A percentile compares a stretch with the other conserved stretches of the same genome.
phyloP scores from a whole-genome alignment of 306 rosid genomes.

The Inga laurina region DNA sequence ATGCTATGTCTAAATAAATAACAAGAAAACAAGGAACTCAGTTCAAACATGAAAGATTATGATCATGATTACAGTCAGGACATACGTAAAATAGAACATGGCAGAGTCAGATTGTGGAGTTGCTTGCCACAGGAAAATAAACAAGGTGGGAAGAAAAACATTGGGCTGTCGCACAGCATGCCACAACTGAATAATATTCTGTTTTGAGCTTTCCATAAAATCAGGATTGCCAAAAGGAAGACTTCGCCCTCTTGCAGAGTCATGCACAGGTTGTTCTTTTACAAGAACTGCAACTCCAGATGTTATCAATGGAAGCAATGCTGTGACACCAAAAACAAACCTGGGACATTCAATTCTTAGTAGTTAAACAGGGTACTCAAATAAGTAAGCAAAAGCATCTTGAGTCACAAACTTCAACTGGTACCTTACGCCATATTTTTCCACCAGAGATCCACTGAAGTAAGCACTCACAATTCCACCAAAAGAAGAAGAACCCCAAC shows the following conservation, averaged over 20 bases:
- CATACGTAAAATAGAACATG: constrained; percentile 93
- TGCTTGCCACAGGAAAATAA: constrained; percentile 98
- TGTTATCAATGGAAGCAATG: constrained; percentile 85
- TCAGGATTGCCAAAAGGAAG: constrained; percentile 41
- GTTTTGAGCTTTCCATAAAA: constrained; percentile 72
- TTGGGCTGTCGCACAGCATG: constrained; percentile 70
- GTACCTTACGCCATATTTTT: constrained; percentile 89
- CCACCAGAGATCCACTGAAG: constrained; percentile 92
- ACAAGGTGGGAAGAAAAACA: constrained; percentile 83
- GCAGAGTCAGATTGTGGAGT: constrained; percentile 99
- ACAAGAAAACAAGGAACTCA: constrained; percentile 19
- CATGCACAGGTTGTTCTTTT: constrained; percentile 64
- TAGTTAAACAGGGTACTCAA: constrained; percentile 5
- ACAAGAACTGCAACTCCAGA: constrained; percentile 96
- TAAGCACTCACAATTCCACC: constrained; percentile 98
- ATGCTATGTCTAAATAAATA: constrained; percentile 8
- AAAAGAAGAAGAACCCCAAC: constrained; percentile 98
- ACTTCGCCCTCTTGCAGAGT: constrained; percentile 47
- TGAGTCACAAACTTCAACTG: constrained; percentile 12
- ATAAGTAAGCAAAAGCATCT: constrained; percentile 34
- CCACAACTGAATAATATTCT: constrained; percentile 73
- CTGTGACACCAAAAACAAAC: constrained; percentile 95
- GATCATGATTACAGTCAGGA: constrained; percentile 31
- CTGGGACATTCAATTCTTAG: constrained; percentile 49
- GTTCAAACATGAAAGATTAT: constrained; percentile 20